phyloP scores from a whole-genome alignment of 768 basidiomycete genomes.

The Tylopilus cervinicoccineus region DNA sequence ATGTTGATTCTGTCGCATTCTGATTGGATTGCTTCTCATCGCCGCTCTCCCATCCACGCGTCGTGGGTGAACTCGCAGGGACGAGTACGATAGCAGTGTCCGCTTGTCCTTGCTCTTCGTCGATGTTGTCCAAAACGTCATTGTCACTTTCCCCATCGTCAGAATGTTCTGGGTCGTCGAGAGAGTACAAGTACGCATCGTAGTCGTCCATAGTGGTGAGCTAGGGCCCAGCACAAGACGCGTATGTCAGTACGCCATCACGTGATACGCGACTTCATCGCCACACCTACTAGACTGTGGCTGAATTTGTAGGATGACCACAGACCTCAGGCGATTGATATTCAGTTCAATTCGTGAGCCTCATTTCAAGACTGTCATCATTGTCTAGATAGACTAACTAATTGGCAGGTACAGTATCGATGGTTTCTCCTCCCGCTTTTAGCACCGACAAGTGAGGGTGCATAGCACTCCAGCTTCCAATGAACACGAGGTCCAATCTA shows the following conservation, averaged over 20 bases:
- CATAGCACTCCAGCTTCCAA: no score
- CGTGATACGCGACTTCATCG: slow-evolving; percentile 1
- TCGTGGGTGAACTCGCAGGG: slow-evolving; percentile 13
- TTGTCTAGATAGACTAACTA: no score
- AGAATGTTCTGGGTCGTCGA: slow-evolving; percentile 13
- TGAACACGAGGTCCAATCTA: no score
- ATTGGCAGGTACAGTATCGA: no score
- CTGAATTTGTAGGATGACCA: no score
- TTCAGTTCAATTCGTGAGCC: no score
- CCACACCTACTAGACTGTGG: no score
- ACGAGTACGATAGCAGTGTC: slow-evolving; percentile 14
- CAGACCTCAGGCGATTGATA: neutral
- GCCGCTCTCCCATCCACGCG: neutral
- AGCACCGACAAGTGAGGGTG: no score
- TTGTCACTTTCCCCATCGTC: slow-evolving; percentile 16
- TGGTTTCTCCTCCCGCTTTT: no score
- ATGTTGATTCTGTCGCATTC: neutral
- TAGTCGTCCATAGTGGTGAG: slow-evolving; percentile 19
- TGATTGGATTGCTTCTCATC: slow-evolving; percentile 1
- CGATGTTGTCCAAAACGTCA: slow-evolving; percentile 21
- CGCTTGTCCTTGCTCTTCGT: slow-evolving; percentile 14
- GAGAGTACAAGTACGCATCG: slow-evolving; percentile 21
- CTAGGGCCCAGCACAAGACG: neutral
- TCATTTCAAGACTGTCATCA: no score
- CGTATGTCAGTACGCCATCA: slow-evolving; percentile 1